Evolutionary conservation across 805 yeast species (phyloP).

Genomic region (Cyberlindnera maclurae): DNA sequence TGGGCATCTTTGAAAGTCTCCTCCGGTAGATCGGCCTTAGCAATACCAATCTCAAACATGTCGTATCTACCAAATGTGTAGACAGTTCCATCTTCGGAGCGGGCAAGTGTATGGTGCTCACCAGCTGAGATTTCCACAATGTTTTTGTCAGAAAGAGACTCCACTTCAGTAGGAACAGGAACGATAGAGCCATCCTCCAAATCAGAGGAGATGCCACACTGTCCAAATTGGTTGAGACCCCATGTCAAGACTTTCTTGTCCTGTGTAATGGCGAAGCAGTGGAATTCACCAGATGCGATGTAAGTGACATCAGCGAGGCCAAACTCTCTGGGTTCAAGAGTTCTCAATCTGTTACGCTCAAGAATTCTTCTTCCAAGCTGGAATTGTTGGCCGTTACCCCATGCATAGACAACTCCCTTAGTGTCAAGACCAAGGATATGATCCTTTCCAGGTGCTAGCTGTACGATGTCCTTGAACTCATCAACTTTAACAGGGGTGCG

Average conservation of each 20-base stretch:
- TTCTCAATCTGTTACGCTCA: conserved; percentile 68
- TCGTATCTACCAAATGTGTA: conserved; percentile 88
- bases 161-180: conserved; percentile 66
- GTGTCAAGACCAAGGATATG: conserved; percentile 79
- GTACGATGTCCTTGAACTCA: conserved; percentile 61
- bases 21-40: conserved; percentile 57
- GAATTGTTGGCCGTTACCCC: conserved; percentile 96
- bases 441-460: conserved; percentile 88
- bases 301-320: conserved; percentile 73
- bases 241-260: conserved; percentile 72
- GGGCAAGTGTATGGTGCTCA: conserved; percentile 85
- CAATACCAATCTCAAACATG: conserved; percentile 87
- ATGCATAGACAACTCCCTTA: conserved; percentile 83
- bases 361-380: conserved; percentile 84
- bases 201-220: conserved; percentile 76
- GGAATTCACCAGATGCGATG: conserved; percentile 92
- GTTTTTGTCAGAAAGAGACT: conserved; percentile 50
- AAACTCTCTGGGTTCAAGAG: conserved; percentile 75
- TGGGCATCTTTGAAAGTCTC: conserved; percentile 70
- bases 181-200: conserved; percentile 84
- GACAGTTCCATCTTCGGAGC: conserved; percentile 65
- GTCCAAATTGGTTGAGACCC: conserved; percentile 98
- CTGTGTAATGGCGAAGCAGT: conserved; percentile 82
- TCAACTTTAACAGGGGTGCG: conserved; percentile 56
- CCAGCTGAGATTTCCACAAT: conserved; percentile 75